Evolutionary conservation across 306 rosid species (phyloP).

Genomic region (Psophocarpus tetragonolobus): DNA sequence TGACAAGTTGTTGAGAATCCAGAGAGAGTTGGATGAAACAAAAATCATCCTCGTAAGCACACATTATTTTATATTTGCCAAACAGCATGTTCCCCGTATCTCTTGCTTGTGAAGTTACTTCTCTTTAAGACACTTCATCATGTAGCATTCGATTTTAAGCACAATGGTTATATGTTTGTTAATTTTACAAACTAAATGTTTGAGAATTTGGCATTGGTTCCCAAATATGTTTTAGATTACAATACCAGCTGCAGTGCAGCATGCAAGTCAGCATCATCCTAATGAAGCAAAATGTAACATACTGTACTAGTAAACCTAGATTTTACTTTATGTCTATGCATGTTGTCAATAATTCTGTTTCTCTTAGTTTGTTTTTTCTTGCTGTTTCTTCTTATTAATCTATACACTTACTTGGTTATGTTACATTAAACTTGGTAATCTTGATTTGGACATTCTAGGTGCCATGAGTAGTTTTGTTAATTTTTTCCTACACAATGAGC

Average conservation of each 20-base stretch:
- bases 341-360: constrained; percentile 10
- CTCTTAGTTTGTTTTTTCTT: background rate
- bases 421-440: background rate
- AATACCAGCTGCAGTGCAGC: background rate
- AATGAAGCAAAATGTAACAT: background rate
- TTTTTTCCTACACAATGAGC: background rate
- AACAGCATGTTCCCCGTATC: constrained; percentile 2
- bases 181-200: background rate
- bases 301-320: background rate
- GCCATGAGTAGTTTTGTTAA: background rate
- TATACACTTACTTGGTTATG: constrained; percentile 5
- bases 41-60: constrained; percentile 85
- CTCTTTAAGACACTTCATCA: constrained; percentile 10
- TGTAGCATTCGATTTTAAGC: background rate
- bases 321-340: background rate
- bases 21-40: constrained; percentile 97
- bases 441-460: constrained; percentile 1
- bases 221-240: constrained; percentile 1
- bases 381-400: constrained; percentile 12
- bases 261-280: background rate
- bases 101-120: constrained; percentile 1
- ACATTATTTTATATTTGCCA: constrained; percentile 12
- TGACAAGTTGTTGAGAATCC: constrained; percentile 91
- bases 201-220: constrained; percentile 3
- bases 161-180: background rate